Percentiles rank a stretch among this genome's conserved stretches.
Evolutionary conservation across 192 early-diverging fungal genomes (phyloP).

Genomic region (Coemansia sp.): DNA sequence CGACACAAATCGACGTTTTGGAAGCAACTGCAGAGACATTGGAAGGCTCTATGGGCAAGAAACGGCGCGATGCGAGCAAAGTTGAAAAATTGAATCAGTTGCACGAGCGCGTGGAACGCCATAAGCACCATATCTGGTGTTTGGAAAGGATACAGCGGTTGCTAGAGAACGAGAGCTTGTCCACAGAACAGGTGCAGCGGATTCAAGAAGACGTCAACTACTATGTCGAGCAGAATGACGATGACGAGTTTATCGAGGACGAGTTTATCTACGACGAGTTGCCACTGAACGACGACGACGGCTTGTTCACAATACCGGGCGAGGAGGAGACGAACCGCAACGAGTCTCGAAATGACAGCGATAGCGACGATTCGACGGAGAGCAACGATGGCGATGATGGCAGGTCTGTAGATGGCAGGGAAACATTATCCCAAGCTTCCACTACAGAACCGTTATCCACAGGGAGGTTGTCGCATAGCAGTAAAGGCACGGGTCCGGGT

Average conservation of each 20-base stretch:
- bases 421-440: background rate
- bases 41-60: conserved; percentile 67
- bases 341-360: conserved; percentile 17
- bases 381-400: conserved; percentile 4
- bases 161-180: conserved; percentile 89
- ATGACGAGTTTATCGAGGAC: conserved; percentile 91
- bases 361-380: conserved; percentile 14
- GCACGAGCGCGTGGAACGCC: conserved; percentile 78
- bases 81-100: conserved; percentile 69
- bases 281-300: conserved; percentile 89
- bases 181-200: conserved; percentile 72
- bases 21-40: conserved; percentile 86
- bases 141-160: conserved; percentile 92
- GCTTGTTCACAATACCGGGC: conserved; percentile 68
- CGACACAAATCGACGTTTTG: conserved; percentile 87
- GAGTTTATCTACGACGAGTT: conserved; percentile 92
- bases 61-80: conserved; percentile 78
- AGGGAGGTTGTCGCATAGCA: conserved; percentile 18
- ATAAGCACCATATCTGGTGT: conserved; percentile 87
- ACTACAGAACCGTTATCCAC: conserved; percentile 15
- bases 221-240: conserved; percentile 89
- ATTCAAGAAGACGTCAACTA: conserved; percentile 91
- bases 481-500: conserved; percentile 23
- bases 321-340: conserved; percentile 60
- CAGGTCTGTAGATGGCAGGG: conserved; percentile 11